Evolutionary conservation across 176 grass and related monocot species (phyloP), one percentile per base, ranked within the genome.

Genomic region (Poa pratensis): DNA sequence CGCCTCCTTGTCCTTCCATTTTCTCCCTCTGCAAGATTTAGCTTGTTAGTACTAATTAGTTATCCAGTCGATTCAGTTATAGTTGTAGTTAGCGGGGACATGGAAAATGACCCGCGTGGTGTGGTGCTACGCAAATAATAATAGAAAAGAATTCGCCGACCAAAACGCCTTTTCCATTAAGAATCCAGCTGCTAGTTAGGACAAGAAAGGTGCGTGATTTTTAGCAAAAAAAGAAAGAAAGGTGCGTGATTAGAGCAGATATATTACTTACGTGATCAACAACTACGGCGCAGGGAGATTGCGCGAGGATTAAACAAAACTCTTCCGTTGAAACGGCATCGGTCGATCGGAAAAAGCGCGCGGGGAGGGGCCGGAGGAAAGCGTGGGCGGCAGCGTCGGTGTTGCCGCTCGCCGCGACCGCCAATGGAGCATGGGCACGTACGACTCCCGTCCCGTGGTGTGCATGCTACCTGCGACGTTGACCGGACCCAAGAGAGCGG

Each of bases 381-480:
- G 80, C 80, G 84, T 83, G 89, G 84, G 89, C 84, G 80, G 84
- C 67, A 67, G 57, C 1, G 79, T 83, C 80, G 58, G 66, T 66
- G 79, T 83, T 71, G 51, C 73, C 27, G 4, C 7, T 43, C 6
- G 16, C n/a, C n/a, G n/a, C n/a, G n/a, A n/a, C n/a, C n/a, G n/a
- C 88, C 88, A 73, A 28, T 74, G 53, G 4, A 26, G 72, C 57
- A 42, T 68, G 84, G 84, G 75, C 88, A 37, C 26, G 26, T 64
- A 30, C 84, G 35, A 5, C 63, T 76, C 42, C 37, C 35, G 7
- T 58, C 55, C 54, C 82, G 78, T 80, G 60, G 54, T 78, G 18
- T 32, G 71, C 79, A 12, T 73, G 83, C 45, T 43, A 81, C 2
- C 0, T 37, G 45, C 73, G 73, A 86, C 54, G 73, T 34, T 73